Percentiles rank a stretch among this genome's conserved stretches.
phyloP scores from a whole-genome alignment of 768 basidiomycete species.

The Xerocomellus amylosporus region DNA sequence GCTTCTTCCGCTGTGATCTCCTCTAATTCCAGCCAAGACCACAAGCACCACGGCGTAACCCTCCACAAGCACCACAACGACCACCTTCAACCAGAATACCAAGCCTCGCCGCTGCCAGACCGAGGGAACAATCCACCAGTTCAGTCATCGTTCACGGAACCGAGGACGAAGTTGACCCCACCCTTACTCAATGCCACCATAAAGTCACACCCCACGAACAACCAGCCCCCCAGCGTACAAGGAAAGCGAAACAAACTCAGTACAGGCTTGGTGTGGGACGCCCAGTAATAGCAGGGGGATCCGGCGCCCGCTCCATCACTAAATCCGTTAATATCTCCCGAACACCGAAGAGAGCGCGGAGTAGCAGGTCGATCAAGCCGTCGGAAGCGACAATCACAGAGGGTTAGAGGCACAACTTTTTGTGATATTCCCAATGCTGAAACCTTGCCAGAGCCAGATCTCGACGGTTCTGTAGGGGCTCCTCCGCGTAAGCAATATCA shows the following conservation, averaged over 20 bases:
- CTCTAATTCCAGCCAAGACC: slow-evolving; percentile 35
- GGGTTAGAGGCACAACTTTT: slow-evolving; percentile 34
- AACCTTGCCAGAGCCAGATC: slow-evolving; percentile 25
- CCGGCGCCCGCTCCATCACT: slow-evolving; percentile 63
- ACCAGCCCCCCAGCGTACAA: slow-evolving; percentile 39
- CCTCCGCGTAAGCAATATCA: slow-evolving; percentile 15
- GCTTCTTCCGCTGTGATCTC: slow-evolving; percentile 34
- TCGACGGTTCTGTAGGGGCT: slow-evolving; percentile 8
- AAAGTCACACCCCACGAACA: slow-evolving; percentile 15
- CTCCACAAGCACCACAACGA: slow-evolving; percentile 23
- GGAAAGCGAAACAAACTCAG: slow-evolving; percentile 74
- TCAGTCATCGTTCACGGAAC: slow-evolving; percentile 40
- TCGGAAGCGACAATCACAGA: slow-evolving; percentile 56
- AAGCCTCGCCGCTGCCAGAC: slow-evolving; percentile 26
- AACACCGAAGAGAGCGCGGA: slow-evolving; percentile 46
- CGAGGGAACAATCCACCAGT: slow-evolving; percentile 32
- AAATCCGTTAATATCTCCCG: slow-evolving; percentile 53
- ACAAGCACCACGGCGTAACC: slow-evolving; percentile 20
- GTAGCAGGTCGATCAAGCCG: slow-evolving; percentile 48
- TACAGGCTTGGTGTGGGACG: slow-evolving; percentile 68
- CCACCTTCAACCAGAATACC: slow-evolving; percentile 34
- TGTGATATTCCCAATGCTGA: slow-evolving; percentile 11
- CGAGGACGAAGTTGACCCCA: slow-evolving; percentile 42
- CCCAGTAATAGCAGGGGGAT: slow-evolving; percentile 62
- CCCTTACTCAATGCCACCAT: slow-evolving; percentile 21